These are phyloP conservation scores for Gracilaria vermiculophylla DNA, from an alignment of 23 red algal genomes.

Conservation along the genomic window DNA sequence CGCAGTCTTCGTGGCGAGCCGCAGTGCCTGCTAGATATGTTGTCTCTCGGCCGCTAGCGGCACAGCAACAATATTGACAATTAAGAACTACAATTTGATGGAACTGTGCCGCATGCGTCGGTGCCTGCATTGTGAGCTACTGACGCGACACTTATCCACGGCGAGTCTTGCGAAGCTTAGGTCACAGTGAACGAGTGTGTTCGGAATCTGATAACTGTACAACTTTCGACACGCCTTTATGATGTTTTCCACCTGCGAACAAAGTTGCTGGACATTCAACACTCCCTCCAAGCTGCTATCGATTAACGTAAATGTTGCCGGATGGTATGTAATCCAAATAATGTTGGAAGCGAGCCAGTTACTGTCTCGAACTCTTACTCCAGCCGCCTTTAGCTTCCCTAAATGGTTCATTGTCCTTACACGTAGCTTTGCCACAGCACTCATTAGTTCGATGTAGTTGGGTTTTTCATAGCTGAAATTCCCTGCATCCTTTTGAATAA, in stretches of 20 bases:
- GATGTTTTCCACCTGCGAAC: not conserved
- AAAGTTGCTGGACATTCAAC: not conserved
- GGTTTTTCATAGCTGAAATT: not conserved
- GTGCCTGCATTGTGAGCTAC: no score
- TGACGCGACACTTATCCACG: no score
- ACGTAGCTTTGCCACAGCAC: not conserved
- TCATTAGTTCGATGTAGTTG: not conserved
- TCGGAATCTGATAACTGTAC: conserved; percentile 1
- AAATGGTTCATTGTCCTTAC: not conserved
- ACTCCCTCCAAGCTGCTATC: not conserved
- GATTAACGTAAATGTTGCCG: not conserved
- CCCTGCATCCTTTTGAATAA: not conserved
- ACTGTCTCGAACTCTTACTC: not conserved
- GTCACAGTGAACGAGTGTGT: not conserved
- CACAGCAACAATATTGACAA: no score
- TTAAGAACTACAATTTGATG: no score
- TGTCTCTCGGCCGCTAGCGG: no score
- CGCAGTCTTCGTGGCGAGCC: no score
- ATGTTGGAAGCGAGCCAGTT: conserved; percentile 6
- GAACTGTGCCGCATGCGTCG: no score
- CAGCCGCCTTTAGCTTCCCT: not conserved
- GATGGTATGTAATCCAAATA: not conserved
- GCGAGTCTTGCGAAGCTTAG: no score
- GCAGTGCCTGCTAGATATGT: no score
- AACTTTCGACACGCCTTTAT: conserved; percentile 2